Percentiles rank a stretch among this genome's conserved stretches.
phyloP scores from a whole-genome alignment of 495 filamentous ascomycete genomes.

The Penicillium paxilli region DNA sequence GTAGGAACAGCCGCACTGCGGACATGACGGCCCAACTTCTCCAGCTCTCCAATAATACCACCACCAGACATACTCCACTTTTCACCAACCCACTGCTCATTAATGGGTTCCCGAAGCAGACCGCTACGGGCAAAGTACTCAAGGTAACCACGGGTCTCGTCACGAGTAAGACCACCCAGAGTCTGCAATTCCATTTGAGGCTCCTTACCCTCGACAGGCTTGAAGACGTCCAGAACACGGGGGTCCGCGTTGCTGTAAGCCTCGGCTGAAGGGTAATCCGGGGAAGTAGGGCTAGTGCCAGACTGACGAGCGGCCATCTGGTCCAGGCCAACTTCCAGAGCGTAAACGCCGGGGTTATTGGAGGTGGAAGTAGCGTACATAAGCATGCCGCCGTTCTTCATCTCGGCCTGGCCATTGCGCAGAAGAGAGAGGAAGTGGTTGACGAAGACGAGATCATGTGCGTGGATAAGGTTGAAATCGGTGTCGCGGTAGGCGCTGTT shows the following conservation, averaged over 20 bases:
- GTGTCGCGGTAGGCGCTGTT: constrained; percentile 69
- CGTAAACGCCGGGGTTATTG: constrained; percentile 61
- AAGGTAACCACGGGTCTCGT: constrained; percentile 77
- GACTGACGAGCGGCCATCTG: constrained; percentile 46
- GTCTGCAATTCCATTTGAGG: constrained; percentile 54
- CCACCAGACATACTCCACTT: constrained; percentile 81
- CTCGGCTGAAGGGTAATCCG: constrained; percentile 54
- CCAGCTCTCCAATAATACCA: constrained; percentile 84
- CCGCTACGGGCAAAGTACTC: constrained; percentile 94
- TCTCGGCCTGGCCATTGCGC: constrained; percentile 45
- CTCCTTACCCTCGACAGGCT: constrained; percentile 30
- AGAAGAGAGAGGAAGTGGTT: constrained; percentile 73
- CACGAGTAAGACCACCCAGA: constrained; percentile 65
- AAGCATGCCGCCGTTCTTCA: constrained; percentile 78
- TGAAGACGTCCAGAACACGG: constrained; percentile 57
- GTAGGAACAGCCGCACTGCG: constrained; percentile 27
- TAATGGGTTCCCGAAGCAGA: constrained; percentile 66
- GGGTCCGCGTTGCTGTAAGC: constrained; percentile 68
- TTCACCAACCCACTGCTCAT: constrained; percentile 73
- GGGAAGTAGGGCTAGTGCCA: constrained; percentile 30
- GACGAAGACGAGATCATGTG: constrained; percentile 79
- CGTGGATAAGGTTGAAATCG: constrained; percentile 72
- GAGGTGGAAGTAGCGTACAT: constrained; percentile 69
- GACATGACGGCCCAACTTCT: constrained; percentile 59
- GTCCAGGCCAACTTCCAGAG: constrained; percentile 64